Percentiles rank a stretch among this genome's conserved stretches.
phyloP scores from a whole-genome alignment of 768 basidiomycete species.

The Cystobasidium ongulense region DNA sequence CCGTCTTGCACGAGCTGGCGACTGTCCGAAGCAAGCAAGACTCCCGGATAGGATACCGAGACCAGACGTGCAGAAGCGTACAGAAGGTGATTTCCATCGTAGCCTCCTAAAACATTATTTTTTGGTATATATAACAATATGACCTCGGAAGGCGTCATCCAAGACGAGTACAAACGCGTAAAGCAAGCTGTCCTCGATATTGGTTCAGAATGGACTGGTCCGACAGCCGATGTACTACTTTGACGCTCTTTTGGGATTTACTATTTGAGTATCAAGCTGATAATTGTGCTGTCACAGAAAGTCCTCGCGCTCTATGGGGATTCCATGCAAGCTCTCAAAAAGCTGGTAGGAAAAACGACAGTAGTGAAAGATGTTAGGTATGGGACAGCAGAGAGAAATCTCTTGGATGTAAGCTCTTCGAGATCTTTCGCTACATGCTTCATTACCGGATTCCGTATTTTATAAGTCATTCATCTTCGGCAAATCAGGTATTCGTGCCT shows the following conservation, averaged over 20 bases:
- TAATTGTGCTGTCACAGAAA: too few species aligned
- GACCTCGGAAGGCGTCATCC: neutral
- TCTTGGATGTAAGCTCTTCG: slow-evolving; percentile 9
- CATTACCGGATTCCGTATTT: neutral
- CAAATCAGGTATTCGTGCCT: neutral
- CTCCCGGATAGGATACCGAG: too few species aligned
- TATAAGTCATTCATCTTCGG: neutral
- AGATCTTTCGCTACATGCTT: neutral
- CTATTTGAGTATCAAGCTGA: too few species aligned
- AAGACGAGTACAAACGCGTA: slow-evolving; percentile 9
- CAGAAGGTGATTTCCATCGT: too few species aligned
- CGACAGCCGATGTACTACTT: slow-evolving; percentile 24
- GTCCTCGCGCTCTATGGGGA: slow-evolving; percentile 12
- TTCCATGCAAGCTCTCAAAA: neutral
- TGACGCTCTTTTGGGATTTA: too few species aligned
- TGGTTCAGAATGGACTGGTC: slow-evolving; percentile 23
- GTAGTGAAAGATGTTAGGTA: slow-evolving; percentile 23
- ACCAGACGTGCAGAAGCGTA: too few species aligned
- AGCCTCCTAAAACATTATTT: too few species aligned
- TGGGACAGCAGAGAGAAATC: slow-evolving; percentile 27
- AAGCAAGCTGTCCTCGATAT: slow-evolving; percentile 7
- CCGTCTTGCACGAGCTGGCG: too few species aligned
- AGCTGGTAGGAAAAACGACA: neutral
- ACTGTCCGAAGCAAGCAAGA: too few species aligned
- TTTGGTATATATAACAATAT: too few species aligned